Conservation (phyloP, 1,139 yeast species). For the Yamadazyma buinensis region DNA sequence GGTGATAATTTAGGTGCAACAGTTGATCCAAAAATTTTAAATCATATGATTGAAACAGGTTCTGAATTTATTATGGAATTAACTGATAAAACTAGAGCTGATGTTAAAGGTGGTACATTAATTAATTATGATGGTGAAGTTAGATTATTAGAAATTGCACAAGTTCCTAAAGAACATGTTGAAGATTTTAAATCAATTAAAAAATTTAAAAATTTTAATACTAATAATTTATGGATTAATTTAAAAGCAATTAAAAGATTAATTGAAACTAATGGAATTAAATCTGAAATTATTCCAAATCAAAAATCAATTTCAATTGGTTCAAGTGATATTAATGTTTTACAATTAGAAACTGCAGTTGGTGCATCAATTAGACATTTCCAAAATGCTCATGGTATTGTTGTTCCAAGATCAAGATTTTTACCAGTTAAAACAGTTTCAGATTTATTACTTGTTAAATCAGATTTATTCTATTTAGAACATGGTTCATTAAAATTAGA, state of each 20-base stretch:
- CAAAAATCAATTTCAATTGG: conserved; percentile 79
- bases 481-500: conserved; percentile 90
- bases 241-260: conserved; percentile 90
- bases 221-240: conserved; percentile 97
- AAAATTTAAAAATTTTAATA: conserved; percentile 96
- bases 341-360: conserved; percentile 97
- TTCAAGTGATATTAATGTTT: conserved; percentile 72
- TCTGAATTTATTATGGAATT: conserved; percentile 97
- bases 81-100: conserved; percentile 98
- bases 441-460: conserved; percentile 88
- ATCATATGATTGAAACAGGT: conserved; percentile 88
- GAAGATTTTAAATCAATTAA: conserved; percentile 98
- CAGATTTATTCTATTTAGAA: conserved; percentile 88
- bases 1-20: conserved; percentile 99
- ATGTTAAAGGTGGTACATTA: conserved; percentile 98
- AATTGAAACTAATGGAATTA: conserved; percentile 78
- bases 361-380: conserved; percentile 99
- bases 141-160: conserved; percentile 94
- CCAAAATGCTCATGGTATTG: conserved; percentile 94
- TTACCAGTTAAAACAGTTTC: conserved; percentile 98
- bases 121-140: conserved; percentile 95
- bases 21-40: conserved; percentile 84
- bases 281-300: conserved; percentile 94
- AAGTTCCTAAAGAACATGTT: conserved; percentile 97
- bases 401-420: conserved; percentile 96